Evolutionary conservation across 495 filamentous ascomycete species (phyloP), one percentile per base, ranked within the genome.

Genomic region (Neurospora sp.): DNA sequence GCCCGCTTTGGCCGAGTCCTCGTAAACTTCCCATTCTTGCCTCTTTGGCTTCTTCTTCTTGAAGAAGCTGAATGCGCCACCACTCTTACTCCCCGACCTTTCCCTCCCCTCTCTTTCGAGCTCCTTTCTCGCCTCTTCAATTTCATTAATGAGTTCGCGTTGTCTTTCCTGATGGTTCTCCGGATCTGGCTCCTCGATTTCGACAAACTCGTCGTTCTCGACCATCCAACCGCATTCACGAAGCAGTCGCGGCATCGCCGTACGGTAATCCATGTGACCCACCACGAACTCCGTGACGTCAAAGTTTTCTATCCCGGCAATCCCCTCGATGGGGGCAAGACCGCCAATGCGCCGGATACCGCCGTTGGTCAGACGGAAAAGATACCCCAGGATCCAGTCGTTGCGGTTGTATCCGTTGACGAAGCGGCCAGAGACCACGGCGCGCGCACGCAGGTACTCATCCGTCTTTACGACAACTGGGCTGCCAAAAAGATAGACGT

Each of bases 341-440:
- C 96, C 96, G 6, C 94, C 94, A 0, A 99, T 90, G 20, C 92
- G 91, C 82, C 92, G 90, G 79, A 99, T 94, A 70, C 96, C 96
- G 72, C 96, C 96, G 76, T 90, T 91, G 20, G 96, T 99, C 8
- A 97, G 89, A 11, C 96, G 93, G 86, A 99, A 99, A 7, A 99
- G 88, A 77, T 99, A 99, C 5, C 96, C 94, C 39, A 99, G 82
- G 78, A 99, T 98, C 96, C 96, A 99, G 81, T 99, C 96, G 78
- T 95, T 97, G 23, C 88, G 91, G 59, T 95, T 91, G 82, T 96
- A 98, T 7, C 94, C 96, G 79, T 97, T 99, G 69, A 99, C 90
- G 76, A 97, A 98, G 42, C 94, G 87, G 6, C 96, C 96, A 11
- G 92, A 87, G 1, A 99, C 92, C 8, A 97, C 92, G 39, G 90